These are phyloP conservation scores for Hyaloscypha hepaticicola DNA, from an alignment of 495 filamentous ascomycete genomes.

Conservation along the genomic window DNA sequence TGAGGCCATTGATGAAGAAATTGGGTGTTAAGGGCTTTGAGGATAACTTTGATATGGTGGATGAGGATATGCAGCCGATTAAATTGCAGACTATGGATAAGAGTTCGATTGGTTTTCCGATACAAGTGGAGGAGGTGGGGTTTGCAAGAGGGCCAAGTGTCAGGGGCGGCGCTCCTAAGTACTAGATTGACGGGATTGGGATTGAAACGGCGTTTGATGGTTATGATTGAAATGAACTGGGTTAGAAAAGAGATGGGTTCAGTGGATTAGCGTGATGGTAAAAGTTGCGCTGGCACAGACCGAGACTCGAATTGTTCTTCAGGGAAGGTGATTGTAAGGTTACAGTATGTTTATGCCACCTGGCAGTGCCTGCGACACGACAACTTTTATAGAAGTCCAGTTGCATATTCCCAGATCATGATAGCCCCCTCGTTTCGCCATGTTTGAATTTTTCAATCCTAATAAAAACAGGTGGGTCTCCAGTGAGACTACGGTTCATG, in stretches of 20 bases:
- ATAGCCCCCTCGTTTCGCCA: no score
- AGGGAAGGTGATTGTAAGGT: no score
- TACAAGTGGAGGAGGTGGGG: not conserved
- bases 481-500: no score
- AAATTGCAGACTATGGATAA: slow-evolving; percentile 14
- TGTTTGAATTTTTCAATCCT: no score
- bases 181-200: not conserved
- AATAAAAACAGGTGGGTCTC: no score
- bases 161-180: not conserved
- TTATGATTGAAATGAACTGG: not conserved
- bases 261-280: not conserved
- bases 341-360: no score
- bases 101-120: not conserved
- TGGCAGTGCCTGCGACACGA: no score
- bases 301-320: no score
- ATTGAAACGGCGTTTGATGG: no score
- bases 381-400: no score
- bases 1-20: slow-evolving; percentile 12
- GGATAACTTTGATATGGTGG: not conserved
- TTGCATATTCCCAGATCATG: no score
- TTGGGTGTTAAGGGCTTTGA: slow-evolving; percentile 15
- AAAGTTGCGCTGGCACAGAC: not conserved
- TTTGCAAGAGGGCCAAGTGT: not conserved
- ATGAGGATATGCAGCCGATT: slow-evolving; percentile 20
- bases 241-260: not conserved